A percentile compares a stretch with the other conserved stretches of the same genome.
These are phyloP conservation scores for Aegilops umbellulata DNA, from an alignment of 176 grass and related monocot genomes.

Conservation along the genomic window DNA sequence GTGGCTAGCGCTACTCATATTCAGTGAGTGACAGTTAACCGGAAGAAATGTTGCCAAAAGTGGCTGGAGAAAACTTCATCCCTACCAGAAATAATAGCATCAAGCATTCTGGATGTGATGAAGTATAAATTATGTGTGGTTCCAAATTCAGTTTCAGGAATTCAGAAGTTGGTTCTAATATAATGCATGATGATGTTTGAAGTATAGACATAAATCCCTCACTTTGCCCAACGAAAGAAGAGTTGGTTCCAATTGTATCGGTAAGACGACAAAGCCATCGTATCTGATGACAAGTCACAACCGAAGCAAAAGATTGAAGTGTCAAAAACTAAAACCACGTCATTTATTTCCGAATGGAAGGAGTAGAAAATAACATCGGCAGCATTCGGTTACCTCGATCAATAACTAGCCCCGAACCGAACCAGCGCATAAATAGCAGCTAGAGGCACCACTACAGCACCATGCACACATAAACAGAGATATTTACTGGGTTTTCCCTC, in stretches of 20 bases:
- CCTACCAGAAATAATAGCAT: too few relatives aligned
- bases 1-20: too few relatives aligned
- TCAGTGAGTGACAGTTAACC: too few relatives aligned
- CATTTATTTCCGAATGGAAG: too few relatives aligned
- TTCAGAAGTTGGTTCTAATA: background rate
- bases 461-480: background rate
- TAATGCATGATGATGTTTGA: background rate
- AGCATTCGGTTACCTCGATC: too few relatives aligned
- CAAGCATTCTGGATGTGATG: background rate
- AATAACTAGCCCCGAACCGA: too few relatives aligned
- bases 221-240: background rate
- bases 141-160: background rate
- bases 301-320: background rate
- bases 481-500: background rate
- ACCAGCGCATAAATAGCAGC: background rate
- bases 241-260: background rate
- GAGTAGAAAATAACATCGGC: too few relatives aligned
- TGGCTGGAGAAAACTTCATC: too few relatives aligned
- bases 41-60: too few relatives aligned
- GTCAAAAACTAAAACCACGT: too few relatives aligned
- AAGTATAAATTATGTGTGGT: background rate
- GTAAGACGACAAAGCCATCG: background rate
- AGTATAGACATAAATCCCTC: background rate
- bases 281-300: background rate
- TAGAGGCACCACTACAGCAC: background rate